A percentile compares a stretch with the other conserved stretches of the same genome.
Conservation (phyloP, 2,329 filamentous ascomycete genomes). For the Hymenoscyphus fraxineus region DNA sequence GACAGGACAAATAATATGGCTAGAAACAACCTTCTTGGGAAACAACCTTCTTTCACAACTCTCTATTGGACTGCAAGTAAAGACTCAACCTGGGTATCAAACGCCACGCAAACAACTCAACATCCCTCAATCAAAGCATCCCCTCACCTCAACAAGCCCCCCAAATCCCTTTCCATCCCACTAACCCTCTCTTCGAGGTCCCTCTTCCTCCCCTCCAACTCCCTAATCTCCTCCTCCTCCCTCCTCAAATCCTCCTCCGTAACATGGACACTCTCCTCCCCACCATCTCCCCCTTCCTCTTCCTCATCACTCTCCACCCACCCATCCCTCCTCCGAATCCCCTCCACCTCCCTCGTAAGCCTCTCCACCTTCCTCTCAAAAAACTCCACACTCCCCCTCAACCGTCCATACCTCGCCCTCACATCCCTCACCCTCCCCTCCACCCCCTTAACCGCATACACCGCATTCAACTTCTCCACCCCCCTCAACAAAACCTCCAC, state of each 20-base stretch:
- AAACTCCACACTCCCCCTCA: constrained; percentile 69
- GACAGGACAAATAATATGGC: no score
- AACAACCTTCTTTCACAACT: constrained; percentile 38
- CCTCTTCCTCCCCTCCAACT: constrained; percentile 60
- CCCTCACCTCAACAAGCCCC: constrained; percentile 44
- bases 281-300: constrained; percentile 42
- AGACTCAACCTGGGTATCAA: constrained; percentile 14
- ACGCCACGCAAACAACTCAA: constrained; percentile 1
- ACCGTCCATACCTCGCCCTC: constrained; percentile 65
- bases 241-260: constrained; percentile 65
- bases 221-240: constrained; percentile 65
- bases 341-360: constrained; percentile 69
- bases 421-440: constrained; percentile 70
- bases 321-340: constrained; percentile 64
- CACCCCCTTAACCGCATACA: constrained; percentile 81
- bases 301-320: constrained; percentile 51
- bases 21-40: constrained; percentile 40
- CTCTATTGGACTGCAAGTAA: not conserved
- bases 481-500: constrained; percentile 80
- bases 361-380: constrained; percentile 77
- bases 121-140: not conserved
- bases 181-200: constrained; percentile 60
- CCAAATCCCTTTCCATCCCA: constrained; percentile 66
- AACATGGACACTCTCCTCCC: constrained; percentile 41
- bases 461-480: constrained; percentile 83